phyloP scores from a whole-genome alignment of 176 grass and related monocot species.

The Oryza brachyantha region DNA sequence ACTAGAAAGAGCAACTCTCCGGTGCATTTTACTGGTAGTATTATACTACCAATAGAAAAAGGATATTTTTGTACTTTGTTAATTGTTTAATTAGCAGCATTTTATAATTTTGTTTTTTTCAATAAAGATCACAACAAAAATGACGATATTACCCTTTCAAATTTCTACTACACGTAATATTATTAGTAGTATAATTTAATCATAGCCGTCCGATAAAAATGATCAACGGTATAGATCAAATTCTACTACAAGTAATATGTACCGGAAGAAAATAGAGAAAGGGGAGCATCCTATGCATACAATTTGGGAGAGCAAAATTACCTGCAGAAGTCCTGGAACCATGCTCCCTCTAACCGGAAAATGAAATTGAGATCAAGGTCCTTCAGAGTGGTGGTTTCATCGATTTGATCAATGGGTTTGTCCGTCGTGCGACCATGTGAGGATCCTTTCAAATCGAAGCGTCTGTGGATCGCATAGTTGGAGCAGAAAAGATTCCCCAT shows the following conservation, averaged over 20 bases:
- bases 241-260: not conserved
- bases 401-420: constrained; percentile 72
- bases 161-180: too few species aligned
- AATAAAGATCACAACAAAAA: too few species aligned
- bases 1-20: too few species aligned
- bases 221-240: too few species aligned
- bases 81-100: too few species aligned
- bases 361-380: constrained; percentile 92
- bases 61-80: too few species aligned
- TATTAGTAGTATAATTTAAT: too few species aligned
- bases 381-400: constrained; percentile 69
- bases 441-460: constrained; percentile 57
- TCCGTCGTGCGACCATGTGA: constrained; percentile 81
- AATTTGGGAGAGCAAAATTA: constrained; percentile 18
- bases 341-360: constrained; percentile 57
- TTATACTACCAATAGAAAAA: too few species aligned
- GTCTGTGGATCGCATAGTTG: not conserved
- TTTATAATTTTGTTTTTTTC: too few species aligned
- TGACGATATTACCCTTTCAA: too few species aligned
- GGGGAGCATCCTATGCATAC: not conserved
- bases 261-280: constrained; percentile 3
- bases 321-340: constrained; percentile 74
- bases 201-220: too few species aligned
- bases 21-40: too few species aligned
- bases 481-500: constrained; percentile 30